Evolutionary conservation across 495 filamentous ascomycete species (phyloP), one percentile per base, ranked within the genome.

Genomic region (Thozetella sp.): DNA sequence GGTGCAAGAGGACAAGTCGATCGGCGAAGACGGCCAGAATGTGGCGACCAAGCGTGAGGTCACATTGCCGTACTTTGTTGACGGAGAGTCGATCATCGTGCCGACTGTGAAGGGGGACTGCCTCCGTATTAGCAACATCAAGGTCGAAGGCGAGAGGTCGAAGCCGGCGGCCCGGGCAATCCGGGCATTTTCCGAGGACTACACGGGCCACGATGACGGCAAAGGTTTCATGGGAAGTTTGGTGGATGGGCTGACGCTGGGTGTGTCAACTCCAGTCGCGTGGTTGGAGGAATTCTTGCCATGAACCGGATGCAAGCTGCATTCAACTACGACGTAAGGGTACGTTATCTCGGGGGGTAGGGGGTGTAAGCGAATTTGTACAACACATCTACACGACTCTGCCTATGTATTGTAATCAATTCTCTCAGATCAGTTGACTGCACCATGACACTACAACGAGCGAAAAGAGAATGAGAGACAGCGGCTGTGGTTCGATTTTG

Each of bases 101-200:
- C 57, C 12, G 22, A 4, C 30, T 50, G 22, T 1, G 26, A 17
- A 26, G 54, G 66, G 24, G 25, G 66, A 61, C 27, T 55, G 60
- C 24, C 50, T 65, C 50, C 63, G 67, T 24, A 46, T 77, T 19
- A 56, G 61, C 13, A 53, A 11, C 1, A 56, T 77, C 25, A 74
- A 73, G 59, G 67, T 72, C 1, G 75, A 79, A 53, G 72, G 76
- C 22, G 55, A 68, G 2, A 50, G 17, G 56, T 45, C 58, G 30
- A 61, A 59, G 30, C 52, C 61, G 10, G 58, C 73, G 45, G 48
- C 27, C 19, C 11, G 3, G 24, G 70, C 57, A 6, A 52, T 75
- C 30, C 55, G 54, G 58, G 40, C 48, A 1, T 72, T 63, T 56
- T 50, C 60, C 19, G 55, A 15, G 11, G 30, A 43, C 9, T 13